Conservation (phyloP, 75 land plant species). For the Cupressus sempervirens region DNA sequence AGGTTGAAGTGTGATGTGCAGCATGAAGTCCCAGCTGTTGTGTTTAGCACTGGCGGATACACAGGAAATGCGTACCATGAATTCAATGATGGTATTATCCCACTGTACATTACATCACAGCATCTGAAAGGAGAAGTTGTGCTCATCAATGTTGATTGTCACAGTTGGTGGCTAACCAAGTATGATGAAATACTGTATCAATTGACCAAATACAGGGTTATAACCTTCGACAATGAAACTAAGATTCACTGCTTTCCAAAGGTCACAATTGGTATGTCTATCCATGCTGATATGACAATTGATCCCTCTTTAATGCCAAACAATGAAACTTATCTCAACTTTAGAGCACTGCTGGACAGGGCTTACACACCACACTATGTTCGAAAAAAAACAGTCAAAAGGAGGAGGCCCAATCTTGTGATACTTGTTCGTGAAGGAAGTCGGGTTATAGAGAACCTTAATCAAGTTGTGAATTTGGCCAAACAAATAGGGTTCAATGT, state of each 20-base stretch:
- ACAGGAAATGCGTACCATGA: slow-evolving; percentile 51
- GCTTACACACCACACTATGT: slow-evolving; percentile 26
- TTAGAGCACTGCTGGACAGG: slow-evolving; percentile 21
- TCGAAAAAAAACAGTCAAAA: background rate
- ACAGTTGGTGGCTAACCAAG: slow-evolving; percentile 38
- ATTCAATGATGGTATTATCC: slow-evolving; percentile 45
- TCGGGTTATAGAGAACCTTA: slow-evolving; percentile 27
- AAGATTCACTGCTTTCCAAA: slow-evolving; percentile 35
- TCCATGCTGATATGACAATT: slow-evolving; percentile 32
- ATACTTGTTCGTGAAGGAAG: slow-evolving; percentile 30
- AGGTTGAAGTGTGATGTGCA: slow-evolving; percentile 26
- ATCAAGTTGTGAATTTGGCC: slow-evolving; percentile 26
- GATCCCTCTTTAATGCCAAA: slow-evolving; percentile 30
- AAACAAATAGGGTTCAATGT: slow-evolving; percentile 25
- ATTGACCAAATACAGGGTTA: slow-evolving; percentile 20
- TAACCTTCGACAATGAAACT: slow-evolving; percentile 20
- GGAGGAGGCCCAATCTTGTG: slow-evolving; percentile 17
- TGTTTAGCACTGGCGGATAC: slow-evolving; percentile 48
- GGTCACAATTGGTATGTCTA: slow-evolving; percentile 29
- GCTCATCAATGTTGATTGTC: slow-evolving; percentile 26
- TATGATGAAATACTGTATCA: slow-evolving; percentile 28
- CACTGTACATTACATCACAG: slow-evolving; percentile 39
- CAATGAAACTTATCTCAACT: slow-evolving; percentile 20
- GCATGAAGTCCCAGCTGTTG: slow-evolving; percentile 33
- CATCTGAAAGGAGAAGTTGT: slow-evolving; percentile 39